phyloP scores from a whole-genome alignment of 2,329 filamentous ascomycete species.

The Talaromyces sp. region DNA sequence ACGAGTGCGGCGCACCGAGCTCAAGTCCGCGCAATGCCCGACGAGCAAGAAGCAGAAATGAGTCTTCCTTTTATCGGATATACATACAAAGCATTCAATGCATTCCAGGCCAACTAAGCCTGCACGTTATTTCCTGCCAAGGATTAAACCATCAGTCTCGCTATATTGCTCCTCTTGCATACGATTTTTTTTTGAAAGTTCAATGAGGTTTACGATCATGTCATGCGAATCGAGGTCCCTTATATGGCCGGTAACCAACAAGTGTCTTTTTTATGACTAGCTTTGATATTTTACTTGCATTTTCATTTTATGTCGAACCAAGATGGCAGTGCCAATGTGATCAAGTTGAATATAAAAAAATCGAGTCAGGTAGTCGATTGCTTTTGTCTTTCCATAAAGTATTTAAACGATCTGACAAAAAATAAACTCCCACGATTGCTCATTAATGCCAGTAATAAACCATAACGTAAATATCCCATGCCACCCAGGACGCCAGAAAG shows the following conservation, averaged over 20 bases:
- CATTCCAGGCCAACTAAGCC: constrained; percentile 46
- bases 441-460: background rate
- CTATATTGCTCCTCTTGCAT: background rate
- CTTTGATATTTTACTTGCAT: background rate
- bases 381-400: background rate
- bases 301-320: background rate
- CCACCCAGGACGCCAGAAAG: background rate
- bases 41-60: constrained; percentile 85
- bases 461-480: background rate
- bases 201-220: background rate
- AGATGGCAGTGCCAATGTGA: background rate
- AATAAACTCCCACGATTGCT: background rate
- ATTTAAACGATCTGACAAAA: background rate
- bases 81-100: constrained; percentile 94
- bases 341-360: background rate
- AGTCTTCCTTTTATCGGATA: constrained; percentile 94
- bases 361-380: background rate
- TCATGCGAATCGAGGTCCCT: background rate
- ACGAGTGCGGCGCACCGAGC: constrained; percentile 82
- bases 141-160: background rate
- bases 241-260: background rate
- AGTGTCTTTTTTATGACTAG: background rate
- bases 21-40: constrained; percentile 68
- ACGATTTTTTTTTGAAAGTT: background rate
- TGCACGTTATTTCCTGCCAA: background rate